A percentile compares a stretch with the other conserved stretches of the same genome.
Conservation (phyloP, 225 moss, liverwort and hornwort species). For the Bryoerythrophyllum caledonicum region DNA sequence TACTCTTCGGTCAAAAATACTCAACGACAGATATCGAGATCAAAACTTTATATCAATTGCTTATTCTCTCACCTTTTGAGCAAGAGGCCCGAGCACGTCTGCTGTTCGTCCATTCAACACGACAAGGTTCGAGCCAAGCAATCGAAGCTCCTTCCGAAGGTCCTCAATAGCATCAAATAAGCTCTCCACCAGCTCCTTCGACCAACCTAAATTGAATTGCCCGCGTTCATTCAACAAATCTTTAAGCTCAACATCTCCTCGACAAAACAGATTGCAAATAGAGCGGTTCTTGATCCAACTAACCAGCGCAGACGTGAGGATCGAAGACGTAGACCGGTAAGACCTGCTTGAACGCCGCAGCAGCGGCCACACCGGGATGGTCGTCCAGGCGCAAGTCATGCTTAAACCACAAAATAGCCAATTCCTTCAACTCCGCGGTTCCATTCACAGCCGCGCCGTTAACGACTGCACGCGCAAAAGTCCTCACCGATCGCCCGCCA, state of each 20-base stretch:
- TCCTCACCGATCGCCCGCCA: conserved; percentile 21
- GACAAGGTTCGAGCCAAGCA: conserved; percentile 67
- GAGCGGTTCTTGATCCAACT: conserved; percentile 10
- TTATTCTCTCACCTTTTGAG: conserved; percentile 51
- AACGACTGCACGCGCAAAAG: conserved; percentile 1
- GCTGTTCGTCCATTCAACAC: conserved; percentile 66
- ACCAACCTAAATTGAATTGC: conserved; percentile 55
- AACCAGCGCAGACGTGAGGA: conserved; percentile 73
- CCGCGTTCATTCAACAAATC: not conserved
- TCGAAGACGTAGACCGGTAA: conserved; percentile 88
- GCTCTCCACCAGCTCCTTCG: conserved; percentile 62
- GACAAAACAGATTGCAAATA: not conserved
- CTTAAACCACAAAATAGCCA: conserved; percentile 95
- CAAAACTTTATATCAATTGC: not conserved
- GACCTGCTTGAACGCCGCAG: conserved; percentile 58
- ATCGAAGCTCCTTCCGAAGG: conserved; percentile 69
- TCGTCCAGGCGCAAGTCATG: conserved; percentile 93
- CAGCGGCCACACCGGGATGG: conserved; percentile 81
- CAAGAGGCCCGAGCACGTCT: conserved; percentile 57
- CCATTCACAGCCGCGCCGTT: conserved; percentile 4
- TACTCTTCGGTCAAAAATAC: not conserved
- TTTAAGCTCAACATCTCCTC: not conserved
- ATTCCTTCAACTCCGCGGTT: conserved; percentile 27
- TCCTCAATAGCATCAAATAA: conserved; percentile 77
- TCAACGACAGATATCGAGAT: too few species aligned